A percentile compares a stretch with the other conserved stretches of the same genome.
These are phyloP conservation scores for Astrothelium subdiscretum DNA, from an alignment of 495 filamentous ascomycete species.

Conservation along the genomic window DNA sequence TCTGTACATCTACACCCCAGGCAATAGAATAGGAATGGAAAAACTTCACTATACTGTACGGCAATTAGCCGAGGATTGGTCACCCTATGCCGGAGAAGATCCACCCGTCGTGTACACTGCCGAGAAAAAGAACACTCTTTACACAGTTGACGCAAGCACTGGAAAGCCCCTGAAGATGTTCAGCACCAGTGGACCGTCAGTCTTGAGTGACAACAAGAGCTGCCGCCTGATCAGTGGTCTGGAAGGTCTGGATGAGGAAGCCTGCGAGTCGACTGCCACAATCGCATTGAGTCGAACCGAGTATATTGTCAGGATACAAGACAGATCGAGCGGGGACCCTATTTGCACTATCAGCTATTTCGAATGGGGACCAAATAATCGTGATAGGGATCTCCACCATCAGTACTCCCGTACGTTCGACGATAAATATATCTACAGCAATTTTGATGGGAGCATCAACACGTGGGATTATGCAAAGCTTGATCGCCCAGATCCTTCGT, in stretches of 20 bases:
- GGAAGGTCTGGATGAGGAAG: slow-evolving; percentile 48
- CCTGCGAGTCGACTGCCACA: slow-evolving; percentile 61
- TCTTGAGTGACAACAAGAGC: slow-evolving; percentile 38
- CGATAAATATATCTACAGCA: slow-evolving; percentile 75
- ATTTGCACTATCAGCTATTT: slow-evolving; percentile 88
- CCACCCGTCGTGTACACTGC: slow-evolving; percentile 68
- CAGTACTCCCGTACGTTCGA: slow-evolving; percentile 75
- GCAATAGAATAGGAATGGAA: slow-evolving; percentile 46
- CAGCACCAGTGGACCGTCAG: slow-evolving; percentile 42
- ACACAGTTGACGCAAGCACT: slow-evolving; percentile 73
- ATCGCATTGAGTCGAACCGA: slow-evolving; percentile 75
- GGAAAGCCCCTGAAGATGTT: slow-evolving; percentile 61
- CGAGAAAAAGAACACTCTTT: slow-evolving; percentile 68
- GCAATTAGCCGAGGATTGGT: slow-evolving; percentile 56
- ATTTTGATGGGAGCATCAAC: slow-evolving; percentile 59
- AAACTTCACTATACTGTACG: slow-evolving; percentile 66
- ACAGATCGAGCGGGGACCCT: slow-evolving; percentile 56
- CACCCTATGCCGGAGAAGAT: slow-evolving; percentile 53
- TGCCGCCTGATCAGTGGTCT: slow-evolving; percentile 51
- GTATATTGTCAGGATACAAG: slow-evolving; percentile 77
- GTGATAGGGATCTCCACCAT: slow-evolving; percentile 72
- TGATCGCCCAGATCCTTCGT: neutral
- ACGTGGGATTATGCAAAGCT: neutral
- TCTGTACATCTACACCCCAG: slow-evolving; percentile 76
- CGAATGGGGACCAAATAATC: slow-evolving; percentile 91